Conservation (phyloP, 768 basidiomycete genomes). For the Mrakia frigida region DNA sequence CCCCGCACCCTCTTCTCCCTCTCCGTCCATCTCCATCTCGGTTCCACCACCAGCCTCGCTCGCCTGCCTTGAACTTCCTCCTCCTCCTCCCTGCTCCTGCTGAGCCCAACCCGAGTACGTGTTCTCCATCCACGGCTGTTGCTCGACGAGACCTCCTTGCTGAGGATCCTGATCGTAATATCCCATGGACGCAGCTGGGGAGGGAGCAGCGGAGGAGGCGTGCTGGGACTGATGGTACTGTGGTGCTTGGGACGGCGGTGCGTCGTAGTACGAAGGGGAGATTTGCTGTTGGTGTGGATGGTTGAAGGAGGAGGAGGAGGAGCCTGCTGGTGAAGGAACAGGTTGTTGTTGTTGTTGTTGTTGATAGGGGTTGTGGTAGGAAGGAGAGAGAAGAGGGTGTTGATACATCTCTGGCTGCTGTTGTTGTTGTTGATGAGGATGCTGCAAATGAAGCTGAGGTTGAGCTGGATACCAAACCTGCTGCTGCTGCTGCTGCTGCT, state of each 20-base stretch:
- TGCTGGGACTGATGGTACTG: neutral
- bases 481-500: no score
- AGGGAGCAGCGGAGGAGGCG: neutral
- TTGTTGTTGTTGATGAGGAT: neutral
- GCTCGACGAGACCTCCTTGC: neutral
- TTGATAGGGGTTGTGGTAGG: neutral
- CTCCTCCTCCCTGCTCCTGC: neutral
- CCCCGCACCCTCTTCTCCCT: neutral
- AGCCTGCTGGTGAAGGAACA: neutral
- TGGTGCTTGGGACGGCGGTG: neutral
- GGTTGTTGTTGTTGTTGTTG: neutral
- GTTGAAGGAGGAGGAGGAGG: neutral
- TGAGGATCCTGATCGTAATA: neutral
- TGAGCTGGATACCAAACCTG: neutral
- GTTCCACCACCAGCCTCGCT: neutral
- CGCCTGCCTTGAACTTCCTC: neutral
- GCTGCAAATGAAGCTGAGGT: neutral
- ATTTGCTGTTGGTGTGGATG: neutral
- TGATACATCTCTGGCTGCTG: neutral
- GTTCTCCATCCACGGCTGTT: neutral
- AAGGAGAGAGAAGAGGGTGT: neutral
- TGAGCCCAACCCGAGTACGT: neutral
- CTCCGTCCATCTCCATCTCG: neutral
- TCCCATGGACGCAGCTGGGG: neutral
- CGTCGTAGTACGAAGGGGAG: no score